Base-by-base conservation (phyloP, 2,329 filamentous ascomycete genomes). In the Dactylonectria estremocensis region DNA sequence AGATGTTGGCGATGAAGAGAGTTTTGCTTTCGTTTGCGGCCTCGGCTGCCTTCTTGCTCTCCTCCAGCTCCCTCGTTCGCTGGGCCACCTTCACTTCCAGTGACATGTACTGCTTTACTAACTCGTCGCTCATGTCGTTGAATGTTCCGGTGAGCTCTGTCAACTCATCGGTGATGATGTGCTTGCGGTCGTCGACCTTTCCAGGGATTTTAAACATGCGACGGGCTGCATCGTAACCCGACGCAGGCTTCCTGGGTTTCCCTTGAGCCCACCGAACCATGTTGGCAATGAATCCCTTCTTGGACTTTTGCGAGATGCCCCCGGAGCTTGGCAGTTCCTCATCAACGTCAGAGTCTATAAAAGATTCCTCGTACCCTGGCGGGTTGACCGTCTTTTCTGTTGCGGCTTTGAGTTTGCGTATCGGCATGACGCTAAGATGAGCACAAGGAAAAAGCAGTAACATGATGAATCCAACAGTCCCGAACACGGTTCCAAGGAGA, bases 1-100 rank as follows among this genome's bases (percentile, higher is more conserved):
- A 92, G 57, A 98, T 97, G 75, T 98, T 98, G 18, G 96, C 96
- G 70, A 99, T 97, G 83, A 98, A 98, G 9, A 98, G 86, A 0
- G 96, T 98, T 83, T 99, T 99, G 85, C 94, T 97, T 81, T 97
- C 93, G 75, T 97, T 98, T 3, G 95, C 95, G n/a, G 93, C 93
- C 80, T 97, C 95, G 1, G 95, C 95, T 1, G 94, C 94, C 82
- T 94, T 94, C 79, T 97, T 97, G 83, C 92, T 97, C 68, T 94
- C 89, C 77, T 97, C 94, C 1, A 98, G 85, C 80, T 98, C 93
- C 40, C 89, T 89, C 0, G 95, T 98, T 62, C 95, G 88, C 78
- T 95, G 91, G 7, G 89, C 89, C 1, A 98, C 95, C 74, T 95
- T 92, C 64, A 95, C 91, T 78, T 98, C 95, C 1, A 98, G 84